phyloP scores from a whole-genome alignment of 179 eudicot species.

The Drosera spatulata region DNA sequence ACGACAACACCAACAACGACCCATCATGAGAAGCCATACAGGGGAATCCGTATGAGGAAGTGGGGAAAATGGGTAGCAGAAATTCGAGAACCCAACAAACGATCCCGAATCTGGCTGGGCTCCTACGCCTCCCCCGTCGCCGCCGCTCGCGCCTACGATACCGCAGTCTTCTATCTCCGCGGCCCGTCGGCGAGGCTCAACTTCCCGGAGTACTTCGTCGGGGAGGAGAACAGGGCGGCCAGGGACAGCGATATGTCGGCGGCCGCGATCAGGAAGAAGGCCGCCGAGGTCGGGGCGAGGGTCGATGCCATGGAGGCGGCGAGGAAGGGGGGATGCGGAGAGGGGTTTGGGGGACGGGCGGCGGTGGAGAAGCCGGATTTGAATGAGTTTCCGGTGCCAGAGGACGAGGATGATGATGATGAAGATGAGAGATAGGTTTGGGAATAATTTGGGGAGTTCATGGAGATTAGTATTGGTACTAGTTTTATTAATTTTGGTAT shows the following conservation, averaged over 20 bases:
- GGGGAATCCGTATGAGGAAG: slow-evolving; percentile 14
- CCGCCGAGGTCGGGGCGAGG: slow-evolving; percentile 38
- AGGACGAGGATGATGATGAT: slow-evolving; percentile 3
- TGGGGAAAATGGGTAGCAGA: slow-evolving; percentile 16
- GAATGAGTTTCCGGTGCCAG: slow-evolving; percentile 6
- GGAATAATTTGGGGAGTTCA: not conserved
- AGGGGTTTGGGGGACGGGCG: too few relatives aligned
- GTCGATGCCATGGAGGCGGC: slow-evolving; percentile 29
- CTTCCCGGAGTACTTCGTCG: slow-evolving; percentile 29
- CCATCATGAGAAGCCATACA: slow-evolving; percentile 8
- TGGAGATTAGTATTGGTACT: not conserved
- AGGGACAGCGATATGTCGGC: slow-evolving; percentile 18
- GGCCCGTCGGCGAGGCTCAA: slow-evolving; percentile 29
- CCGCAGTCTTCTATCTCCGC: slow-evolving; percentile 13
- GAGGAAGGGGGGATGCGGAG: too few relatives aligned
- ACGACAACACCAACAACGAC: not conserved
- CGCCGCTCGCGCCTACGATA: slow-evolving; percentile 12
- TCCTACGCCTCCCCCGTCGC: slow-evolving; percentile 8
- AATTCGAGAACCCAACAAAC: slow-evolving; percentile 11
- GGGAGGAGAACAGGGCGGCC: slow-evolving; percentile 4
- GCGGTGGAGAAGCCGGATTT: slow-evolving; percentile 5
- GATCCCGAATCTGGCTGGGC: slow-evolving; percentile 11
- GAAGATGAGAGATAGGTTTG: slow-evolving; percentile 1
- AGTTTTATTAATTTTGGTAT: not conserved
- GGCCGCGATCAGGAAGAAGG: slow-evolving; percentile 36